Base-by-base conservation (phyloP, 352 stramenopile genomes). In the Thraustotheca clavata region DNA sequence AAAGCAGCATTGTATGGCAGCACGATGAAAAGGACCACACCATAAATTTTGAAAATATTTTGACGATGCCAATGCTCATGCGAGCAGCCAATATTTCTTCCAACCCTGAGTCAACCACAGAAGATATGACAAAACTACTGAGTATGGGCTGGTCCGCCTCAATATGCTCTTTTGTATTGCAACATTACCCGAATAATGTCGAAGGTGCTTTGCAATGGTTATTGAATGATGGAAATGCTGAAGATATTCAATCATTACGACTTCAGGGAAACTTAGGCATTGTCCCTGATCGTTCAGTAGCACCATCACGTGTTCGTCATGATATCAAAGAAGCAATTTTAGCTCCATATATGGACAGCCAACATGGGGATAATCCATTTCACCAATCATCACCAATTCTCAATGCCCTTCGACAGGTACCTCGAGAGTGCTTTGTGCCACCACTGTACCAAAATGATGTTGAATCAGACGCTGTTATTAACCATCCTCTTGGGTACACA, bases 401-500 rank as follows among this genome's bases (percentile, higher is more conserved):
- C 18, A n/a, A 54, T 8, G 39, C 38, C 11, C 57, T 65, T n/a
- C 57, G 57, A 6, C 24, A 55, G 47, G 57, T 65, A 11, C 57
- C 57, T 6, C 38, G 57, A 8, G 57, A 65, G 31, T 40, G 57
- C 27, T 65, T 65, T 16, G 57, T 65, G 20, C 57, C 57, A 7
- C 27, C 9, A 9, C 38, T 65, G 9, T 65, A 65, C 39, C 35
- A 38, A 2, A 65, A 65, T 26, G 57, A 65, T 26, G 27, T 65
- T n/a, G 38, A 55, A 20, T 14, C 32, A 11, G 57, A 65, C 57
- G 11, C 5, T 3, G 38, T 33, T n/a, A 54, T 65, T 18, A 14
- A 43, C 11, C 57, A 65, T 27, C 57, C 57, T 11, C 39, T 65
- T 2, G 57, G 57, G 9, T 65, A 55, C 41, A 65, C 57, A 16